Base-by-base conservation (phyloP, 371 early-diverging fungal genomes). In the Mucor indicus region DNA sequence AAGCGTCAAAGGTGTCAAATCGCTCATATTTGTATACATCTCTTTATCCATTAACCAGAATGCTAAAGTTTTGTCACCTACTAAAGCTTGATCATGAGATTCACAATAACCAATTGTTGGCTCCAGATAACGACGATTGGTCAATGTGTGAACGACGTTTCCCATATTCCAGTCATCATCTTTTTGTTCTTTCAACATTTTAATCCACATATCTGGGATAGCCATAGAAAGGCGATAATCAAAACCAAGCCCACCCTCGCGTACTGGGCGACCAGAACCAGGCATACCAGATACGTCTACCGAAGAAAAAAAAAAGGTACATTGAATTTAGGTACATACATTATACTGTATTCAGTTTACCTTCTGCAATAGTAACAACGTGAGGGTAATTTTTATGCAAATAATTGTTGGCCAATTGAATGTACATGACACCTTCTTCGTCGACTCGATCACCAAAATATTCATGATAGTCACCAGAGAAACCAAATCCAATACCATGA, bases 41-140 rank as follows among this genome's bases (percentile, higher is more conserved):
- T 97, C 96, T 76, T 90, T 90, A 71, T 97, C 98, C 98, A 97
- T 97, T 39, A 97, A 69, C 98, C 98, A 97, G 69, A 97, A 97
- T 1, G 96, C 98, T 30, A 97, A 57, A 16, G 96, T 93, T 68
- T 97, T 97, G 75, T 97, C 98, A 30, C 98, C 98, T 10, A 97
- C 98, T 31, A 97, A 69, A 12, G 98, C 98, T 69, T 97, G 98
- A 68, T 97, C 98, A 66, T 97, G 98, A 31, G 88, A 88, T 70
- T 97, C 98, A 57, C 87, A 84, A 63, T 97, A 97, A 1, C 93
- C 87, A 62, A 97, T 92, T 0, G 92, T 86, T 8, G 85, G 87
- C 73, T 96, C 97, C 80, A 85, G 55, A 43, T 82, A 74, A 39
- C 98, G 84, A 13, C 96, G 85, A 72, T 97, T 95, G 17, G 88